Conservation (phyloP, 2,329 filamentous ascomycete species). For the Xylaria sp. region DNA sequence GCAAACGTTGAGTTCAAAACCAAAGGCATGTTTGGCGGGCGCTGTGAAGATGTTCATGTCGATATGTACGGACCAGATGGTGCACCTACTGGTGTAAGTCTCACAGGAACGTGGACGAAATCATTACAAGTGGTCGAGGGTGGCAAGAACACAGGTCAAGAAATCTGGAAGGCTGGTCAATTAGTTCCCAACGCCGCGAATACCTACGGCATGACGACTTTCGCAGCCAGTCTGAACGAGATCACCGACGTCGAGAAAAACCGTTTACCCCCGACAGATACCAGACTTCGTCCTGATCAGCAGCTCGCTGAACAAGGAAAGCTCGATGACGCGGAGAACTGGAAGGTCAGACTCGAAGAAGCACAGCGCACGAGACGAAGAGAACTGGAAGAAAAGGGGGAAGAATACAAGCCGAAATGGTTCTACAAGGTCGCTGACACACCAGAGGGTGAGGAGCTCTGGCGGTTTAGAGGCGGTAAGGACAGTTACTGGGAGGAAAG, state of each 20-base stretch:
- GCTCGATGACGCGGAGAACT: slow-evolving; percentile 82
- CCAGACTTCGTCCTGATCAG: slow-evolving; percentile 86
- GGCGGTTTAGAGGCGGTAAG: slow-evolving; percentile 81
- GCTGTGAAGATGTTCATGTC: slow-evolving; percentile 87
- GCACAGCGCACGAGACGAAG: slow-evolving; percentile 79
- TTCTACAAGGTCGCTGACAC: slow-evolving; percentile 77
- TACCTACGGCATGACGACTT: slow-evolving; percentile 88
- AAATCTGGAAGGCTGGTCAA: slow-evolving; percentile 81
- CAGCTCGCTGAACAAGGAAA: slow-evolving; percentile 83
- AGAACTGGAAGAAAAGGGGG: slow-evolving; percentile 79
- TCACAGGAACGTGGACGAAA: slow-evolving; percentile 87
- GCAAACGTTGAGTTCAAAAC: slow-evolving; percentile 91
- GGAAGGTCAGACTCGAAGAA: slow-evolving; percentile 88
- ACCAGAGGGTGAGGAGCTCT: slow-evolving; percentile 72
- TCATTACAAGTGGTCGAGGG: slow-evolving; percentile 74
- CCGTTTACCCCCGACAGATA: slow-evolving; percentile 83
- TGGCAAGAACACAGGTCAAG: slow-evolving; percentile 67
- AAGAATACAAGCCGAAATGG: slow-evolving; percentile 81
- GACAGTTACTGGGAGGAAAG: slow-evolving; percentile 96
- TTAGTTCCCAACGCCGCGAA: slow-evolving; percentile 82
- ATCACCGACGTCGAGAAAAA: slow-evolving; percentile 81
- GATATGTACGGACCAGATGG: slow-evolving; percentile 77
- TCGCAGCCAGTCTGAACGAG: slow-evolving; percentile 89
- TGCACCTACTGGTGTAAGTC: slow-evolving; percentile 70
- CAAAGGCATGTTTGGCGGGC: slow-evolving; percentile 96